Conservation (phyloP, 495 filamentous ascomycete genomes). For the Paragyromitra xinjiangensis region DNA sequence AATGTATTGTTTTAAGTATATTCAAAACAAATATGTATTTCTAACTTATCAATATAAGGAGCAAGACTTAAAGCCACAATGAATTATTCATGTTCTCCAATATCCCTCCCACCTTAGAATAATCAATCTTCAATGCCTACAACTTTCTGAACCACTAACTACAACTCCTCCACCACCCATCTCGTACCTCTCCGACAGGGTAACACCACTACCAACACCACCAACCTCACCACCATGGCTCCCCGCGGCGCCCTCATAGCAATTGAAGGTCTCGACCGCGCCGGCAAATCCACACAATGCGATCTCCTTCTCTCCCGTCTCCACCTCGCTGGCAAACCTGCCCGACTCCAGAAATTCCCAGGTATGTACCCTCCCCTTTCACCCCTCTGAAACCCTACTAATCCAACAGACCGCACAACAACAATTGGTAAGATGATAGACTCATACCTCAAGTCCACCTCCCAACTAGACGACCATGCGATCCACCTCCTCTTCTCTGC, state of each 20-base stretch:
- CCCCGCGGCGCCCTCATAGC: slow-evolving; percentile 80
- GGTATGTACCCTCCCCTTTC: slow-evolving; percentile 72
- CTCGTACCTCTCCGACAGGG: not conserved
- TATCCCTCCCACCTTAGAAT: too few species aligned
- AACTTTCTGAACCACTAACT: too few species aligned
- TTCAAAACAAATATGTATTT: too few species aligned
- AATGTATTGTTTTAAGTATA: too few species aligned
- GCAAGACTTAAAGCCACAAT: too few species aligned
- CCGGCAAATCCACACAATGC: slow-evolving; percentile 96
- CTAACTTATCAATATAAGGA: too few species aligned
- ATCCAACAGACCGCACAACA: slow-evolving; percentile 76
- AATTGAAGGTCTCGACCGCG: slow-evolving; percentile 91
- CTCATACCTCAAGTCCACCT: slow-evolving; percentile 77
- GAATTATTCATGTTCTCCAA: too few species aligned
- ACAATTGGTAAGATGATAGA: slow-evolving; percentile 91
- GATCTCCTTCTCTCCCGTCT: slow-evolving; percentile 73
- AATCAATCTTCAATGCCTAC: too few species aligned
- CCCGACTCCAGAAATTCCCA: slow-evolving; percentile 85
- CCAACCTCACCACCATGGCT: slow-evolving; percentile 18
- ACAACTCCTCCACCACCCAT: not conserved
- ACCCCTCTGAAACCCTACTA: slow-evolving; percentile 75
- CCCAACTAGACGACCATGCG: slow-evolving; percentile 84
- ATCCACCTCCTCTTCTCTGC: slow-evolving; percentile 96
- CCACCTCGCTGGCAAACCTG: slow-evolving; percentile 68
- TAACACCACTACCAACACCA: not conserved